Percentiles rank a stretch among this genome's conserved stretches.
Evolutionary conservation across 148 eudicot species (phyloP).

Genomic region (Pouteria glomerata): DNA sequence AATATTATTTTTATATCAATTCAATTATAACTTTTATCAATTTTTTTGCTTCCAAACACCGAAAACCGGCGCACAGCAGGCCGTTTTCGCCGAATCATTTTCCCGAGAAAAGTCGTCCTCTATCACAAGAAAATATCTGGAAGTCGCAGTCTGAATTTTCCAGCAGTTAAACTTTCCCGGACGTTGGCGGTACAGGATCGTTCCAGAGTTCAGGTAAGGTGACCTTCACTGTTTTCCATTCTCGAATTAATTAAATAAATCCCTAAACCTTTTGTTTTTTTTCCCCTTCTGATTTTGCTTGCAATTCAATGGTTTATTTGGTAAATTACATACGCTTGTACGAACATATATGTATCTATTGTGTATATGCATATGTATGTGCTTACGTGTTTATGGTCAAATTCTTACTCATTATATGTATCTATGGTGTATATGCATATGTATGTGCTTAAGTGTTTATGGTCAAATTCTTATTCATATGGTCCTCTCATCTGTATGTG

Average conservation of each 20-base stretch:
- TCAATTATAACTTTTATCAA: no score
- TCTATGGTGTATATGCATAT: neutral
- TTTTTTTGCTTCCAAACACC: no score
- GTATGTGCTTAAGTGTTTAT: neutral
- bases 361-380: neutral
- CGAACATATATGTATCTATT: no score
- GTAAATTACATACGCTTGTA: neutral
- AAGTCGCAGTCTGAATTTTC: no score
- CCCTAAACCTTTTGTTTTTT: neutral
- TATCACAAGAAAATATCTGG: no score
- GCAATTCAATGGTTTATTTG: no score
- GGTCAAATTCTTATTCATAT: neutral
- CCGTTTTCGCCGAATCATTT: neutral
- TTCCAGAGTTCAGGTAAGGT: neutral
- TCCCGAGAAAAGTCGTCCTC: neutral
- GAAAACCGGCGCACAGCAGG: neutral
- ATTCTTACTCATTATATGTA: no score
- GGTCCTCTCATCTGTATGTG: no score
- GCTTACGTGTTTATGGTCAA: neutral
- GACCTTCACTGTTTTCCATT: neutral
- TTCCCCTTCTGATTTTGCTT: neutral
- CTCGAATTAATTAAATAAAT: neutral
- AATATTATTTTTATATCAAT: no score
- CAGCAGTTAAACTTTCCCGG: no score
- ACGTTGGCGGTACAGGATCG: no score